A percentile compares a stretch with the other conserved stretches of the same genome.
Evolutionary conservation across 805 yeast genomes (phyloP).

Genomic region (Ogataea dorogensis): DNA sequence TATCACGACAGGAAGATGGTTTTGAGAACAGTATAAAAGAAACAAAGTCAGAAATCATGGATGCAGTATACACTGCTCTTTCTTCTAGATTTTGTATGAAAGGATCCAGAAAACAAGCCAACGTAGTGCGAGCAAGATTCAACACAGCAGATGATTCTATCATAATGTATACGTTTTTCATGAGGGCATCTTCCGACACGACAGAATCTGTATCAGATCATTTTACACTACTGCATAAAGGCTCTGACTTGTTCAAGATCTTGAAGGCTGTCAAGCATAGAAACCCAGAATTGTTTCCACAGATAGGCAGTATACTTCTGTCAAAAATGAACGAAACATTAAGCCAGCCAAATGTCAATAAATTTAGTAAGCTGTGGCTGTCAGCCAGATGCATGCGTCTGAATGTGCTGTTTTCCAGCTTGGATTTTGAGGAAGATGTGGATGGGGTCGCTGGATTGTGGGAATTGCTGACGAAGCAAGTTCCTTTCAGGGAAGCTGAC

Average conservation of each 20-base stretch:
- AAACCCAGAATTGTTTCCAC: slow-evolving; percentile 2
- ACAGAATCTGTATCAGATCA: background rate
- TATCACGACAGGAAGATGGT: too few relatives aligned
- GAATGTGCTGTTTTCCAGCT: background rate
- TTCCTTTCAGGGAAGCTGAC: background rate
- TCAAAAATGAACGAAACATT: background rate
- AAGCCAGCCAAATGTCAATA: background rate
- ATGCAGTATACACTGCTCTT: slow-evolving; percentile 32
- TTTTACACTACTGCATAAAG: background rate
- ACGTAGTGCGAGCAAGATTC: slow-evolving; percentile 36
- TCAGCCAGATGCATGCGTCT: background rate
- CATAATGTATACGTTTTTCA: background rate
- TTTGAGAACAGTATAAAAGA: too few relatives aligned
- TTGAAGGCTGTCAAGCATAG: background rate
- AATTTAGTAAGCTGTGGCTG: background rate
- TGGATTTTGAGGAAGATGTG: background rate
- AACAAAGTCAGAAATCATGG: slow-evolving; percentile 31
- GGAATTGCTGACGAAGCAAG: background rate
- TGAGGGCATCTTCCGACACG: background rate
- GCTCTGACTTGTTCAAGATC: slow-evolving; percentile 1
- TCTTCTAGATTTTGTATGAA: slow-evolving; percentile 22
- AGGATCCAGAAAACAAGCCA: slow-evolving; percentile 28
- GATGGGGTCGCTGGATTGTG: background rate
- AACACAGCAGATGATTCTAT: slow-evolving; percentile 12
- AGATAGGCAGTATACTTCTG: background rate